These are phyloP conservation scores for Lepiota brunneoincarnata DNA, from an alignment of 768 basidiomycete species.

Conservation along the genomic window DNA sequence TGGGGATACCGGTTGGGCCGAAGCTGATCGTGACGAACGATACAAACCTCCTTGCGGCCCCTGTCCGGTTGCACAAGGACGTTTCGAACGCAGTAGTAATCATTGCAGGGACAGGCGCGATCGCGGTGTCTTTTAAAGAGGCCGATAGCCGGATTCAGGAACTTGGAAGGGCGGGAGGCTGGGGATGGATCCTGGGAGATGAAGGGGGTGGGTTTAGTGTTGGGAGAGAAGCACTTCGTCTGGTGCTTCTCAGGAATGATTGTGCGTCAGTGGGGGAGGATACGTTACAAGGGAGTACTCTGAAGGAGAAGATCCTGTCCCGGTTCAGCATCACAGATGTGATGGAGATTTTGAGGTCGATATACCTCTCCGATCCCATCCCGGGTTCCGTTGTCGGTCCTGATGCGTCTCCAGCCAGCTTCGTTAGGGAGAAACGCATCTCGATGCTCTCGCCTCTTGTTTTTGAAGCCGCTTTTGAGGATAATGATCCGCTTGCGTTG, in stretches of 20 bases:
- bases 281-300: conserved; percentile 29
- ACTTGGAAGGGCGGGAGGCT: conserved; percentile 72
- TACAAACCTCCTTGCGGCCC: conserved; percentile 80
- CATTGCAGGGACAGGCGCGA: conserved; percentile 82
- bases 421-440: conserved; percentile 67
- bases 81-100: conserved; percentile 64
- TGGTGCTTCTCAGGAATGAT: conserved; percentile 59
- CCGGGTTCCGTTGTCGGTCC: conserved; percentile 16
- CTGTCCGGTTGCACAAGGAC: conserved; percentile 60
- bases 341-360: conserved; percentile 60
- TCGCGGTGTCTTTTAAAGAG: conserved; percentile 62
- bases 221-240: conserved; percentile 71
- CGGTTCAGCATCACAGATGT: conserved; percentile 54
- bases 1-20: conserved; percentile 55
- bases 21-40: conserved; percentile 73
- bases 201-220: conserved; percentile 83
- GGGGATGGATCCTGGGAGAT: conserved; percentile 85
- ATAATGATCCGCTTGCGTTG: conserved; percentile 63
- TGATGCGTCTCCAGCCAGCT: conserved; percentile 18
- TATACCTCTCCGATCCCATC: conserved; percentile 61
- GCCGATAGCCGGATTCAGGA: conserved; percentile 45
- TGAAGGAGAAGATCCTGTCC: conserved; percentile 48
- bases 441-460: conserved; percentile 74
- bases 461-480: conserved; percentile 73
- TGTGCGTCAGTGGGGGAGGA: conserved; percentile 36